These are phyloP conservation scores for Myrica gale DNA, from an alignment of 306 rosid species.

Conservation along the genomic window DNA sequence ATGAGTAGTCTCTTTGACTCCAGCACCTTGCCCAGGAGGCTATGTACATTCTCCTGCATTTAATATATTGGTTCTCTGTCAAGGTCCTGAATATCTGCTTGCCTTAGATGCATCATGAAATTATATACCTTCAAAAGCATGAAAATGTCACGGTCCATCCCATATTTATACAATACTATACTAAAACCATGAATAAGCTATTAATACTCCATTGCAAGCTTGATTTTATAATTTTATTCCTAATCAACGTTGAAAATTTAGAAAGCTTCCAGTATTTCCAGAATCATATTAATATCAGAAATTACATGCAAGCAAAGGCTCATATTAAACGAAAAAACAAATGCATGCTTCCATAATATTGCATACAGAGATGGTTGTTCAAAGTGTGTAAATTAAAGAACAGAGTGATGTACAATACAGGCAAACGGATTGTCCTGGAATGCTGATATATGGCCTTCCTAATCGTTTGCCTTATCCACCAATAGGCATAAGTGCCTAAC, in stretches of 20 bases:
- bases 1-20: conserved; percentile 68
- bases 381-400: conserved; percentile 1
- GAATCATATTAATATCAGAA: conserved; percentile 12
- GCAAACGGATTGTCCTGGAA: conserved; percentile 82
- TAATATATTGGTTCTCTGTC: conserved; percentile 11
- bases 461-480: conserved; percentile 78
- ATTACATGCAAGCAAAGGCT: neutral
- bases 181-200: neutral
- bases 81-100: neutral
- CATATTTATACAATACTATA: neutral
- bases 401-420: conserved; percentile 41
- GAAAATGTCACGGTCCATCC: neutral
- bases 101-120: neutral
- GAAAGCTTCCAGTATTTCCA: conserved; percentile 20
- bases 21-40: conserved; percentile 59
- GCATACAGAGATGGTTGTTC: neutral
- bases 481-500: conserved; percentile 79
- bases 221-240: neutral
- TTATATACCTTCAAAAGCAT: conserved; percentile 2
- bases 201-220: neutral
- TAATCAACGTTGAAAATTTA: conserved; percentile 13
- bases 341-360: neutral
- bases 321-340: neutral
- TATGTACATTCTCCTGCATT: conserved; percentile 73
- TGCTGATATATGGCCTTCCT: conserved; percentile 73